phyloP scores from a whole-genome alignment of 306 rosid genomes.

The Vigna unguiculata region DNA sequence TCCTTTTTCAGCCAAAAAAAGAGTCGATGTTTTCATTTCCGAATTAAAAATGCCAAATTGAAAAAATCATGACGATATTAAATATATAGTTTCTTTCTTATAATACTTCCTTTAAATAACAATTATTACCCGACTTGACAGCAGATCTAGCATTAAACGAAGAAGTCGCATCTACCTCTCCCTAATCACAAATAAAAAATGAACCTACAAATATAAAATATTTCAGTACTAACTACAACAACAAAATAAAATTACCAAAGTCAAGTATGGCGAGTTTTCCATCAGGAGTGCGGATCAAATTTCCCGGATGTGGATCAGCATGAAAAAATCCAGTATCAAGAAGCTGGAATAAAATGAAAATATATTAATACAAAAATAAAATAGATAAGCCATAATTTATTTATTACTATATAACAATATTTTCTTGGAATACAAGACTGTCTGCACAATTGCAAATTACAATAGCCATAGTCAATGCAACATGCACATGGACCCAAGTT shows the following conservation, averaged over 20 bases:
- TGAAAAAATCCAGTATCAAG: slow-evolving; percentile 98
- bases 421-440: slow-evolving; percentile 19
- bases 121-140: slow-evolving; percentile 30
- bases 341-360: slow-evolving; percentile 60
- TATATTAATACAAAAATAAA: slow-evolving; percentile 36
- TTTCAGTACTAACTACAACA: slow-evolving; percentile 41
- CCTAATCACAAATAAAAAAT: slow-evolving; percentile 14
- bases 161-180: background rate
- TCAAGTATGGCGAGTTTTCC: slow-evolving; percentile 98
- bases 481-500: slow-evolving; percentile 28
- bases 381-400: slow-evolving; percentile 20
- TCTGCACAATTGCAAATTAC: background rate
- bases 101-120: slow-evolving; percentile 5
- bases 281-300: slow-evolving; percentile 97
- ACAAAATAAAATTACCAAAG: slow-evolving; percentile 72
- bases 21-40: slow-evolving; percentile 4
- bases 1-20: background rate
- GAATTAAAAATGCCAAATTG: background rate
- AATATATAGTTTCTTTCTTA: slow-evolving; percentile 16
- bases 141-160: slow-evolving; percentile 15
- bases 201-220: slow-evolving; percentile 24
- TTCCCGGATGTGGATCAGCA: slow-evolving; percentile 99
- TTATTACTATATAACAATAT: background rate
- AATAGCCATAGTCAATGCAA: background rate
- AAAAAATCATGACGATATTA: slow-evolving; percentile 21